Evolutionary conservation across 1,139 yeast genomes (phyloP), one percentile per base, ranked within the genome.

Genomic region (Pichia sp.): DNA sequence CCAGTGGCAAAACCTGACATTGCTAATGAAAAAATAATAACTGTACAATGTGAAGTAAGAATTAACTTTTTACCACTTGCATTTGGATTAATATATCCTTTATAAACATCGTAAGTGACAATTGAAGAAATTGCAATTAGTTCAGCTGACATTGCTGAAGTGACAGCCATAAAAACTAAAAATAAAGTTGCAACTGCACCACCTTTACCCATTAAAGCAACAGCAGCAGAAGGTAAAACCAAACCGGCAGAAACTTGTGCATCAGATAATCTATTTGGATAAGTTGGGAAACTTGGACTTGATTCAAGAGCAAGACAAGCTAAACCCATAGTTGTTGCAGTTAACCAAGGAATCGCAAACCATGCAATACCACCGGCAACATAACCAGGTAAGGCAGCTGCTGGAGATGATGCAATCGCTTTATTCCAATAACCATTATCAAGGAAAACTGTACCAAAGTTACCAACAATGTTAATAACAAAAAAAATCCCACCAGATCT

Each of bases 121-220:
- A 76, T 63, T 2, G 81, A 73, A 0, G 80, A 73, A 8, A 75
- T 70, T 5, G 80, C 79, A 55, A 77, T 74, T 46, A 74, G 62
- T 58, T 77, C 81, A 28, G 78, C 75, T 3, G 79, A 73, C 53
- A 73, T 69, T 0, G 81, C 75, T 3, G 80, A 73, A 2, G 80
- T 76, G 5, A 73, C 77, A 1, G 80, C 73, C 62, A 77, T 67
- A 68, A 76, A 77, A 2, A 77, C 71, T 75, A 75, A 73, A 36
- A 75, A 62, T 48, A 77, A 60, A 34, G 74, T 70, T 60, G 74
- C 65, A 9, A 68, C 73, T 2, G 73, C 68, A 5, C 80, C 81
- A 11, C 72, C 69, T 49, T 69, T 72, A 6, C 80, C 80, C 64
- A 75, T 62, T 30, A 75, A 56, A 44, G 72, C 69, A 41, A 67